Evolutionary conservation across 495 filamentous ascomycete species (phyloP), one percentile per base, ranked within the genome.

Genomic region (Penicillium crystallinum): DNA sequence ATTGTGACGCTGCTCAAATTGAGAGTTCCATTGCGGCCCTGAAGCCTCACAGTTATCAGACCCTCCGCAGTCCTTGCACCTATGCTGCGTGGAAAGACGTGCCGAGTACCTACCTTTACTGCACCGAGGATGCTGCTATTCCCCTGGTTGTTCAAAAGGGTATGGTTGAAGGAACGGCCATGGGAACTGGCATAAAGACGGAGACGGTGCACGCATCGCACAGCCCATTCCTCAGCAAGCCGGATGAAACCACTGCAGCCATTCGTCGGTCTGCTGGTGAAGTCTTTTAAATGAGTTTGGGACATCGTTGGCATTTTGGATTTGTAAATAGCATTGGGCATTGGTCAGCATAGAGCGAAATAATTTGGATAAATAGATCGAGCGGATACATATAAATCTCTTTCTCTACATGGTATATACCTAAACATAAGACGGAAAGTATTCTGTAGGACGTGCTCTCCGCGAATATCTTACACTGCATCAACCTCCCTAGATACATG

Each of bases 91-190:
- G 77, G 58, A 73, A 64, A 40, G 49, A 75, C 40, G 62, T 78
- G 11, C 74, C 76, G 0, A 63, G 62, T 10, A 75, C 75, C 1
- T 82, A 79, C 45, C 44, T 82, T 2, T 46, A 80, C 9, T 80
- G 76, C 48, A 63, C 73, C 11, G 53, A 66, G 10, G 77, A 82
- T 56, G 29, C 56, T n/a, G 63, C 70, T 10, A 66, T 77, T 53
- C 60, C 61, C 0, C 25, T 65, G 2, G 27, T 52, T 11, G 51
- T 53, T 2, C 77, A 81, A 62, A 71, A 64, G 47, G 59, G 61
- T 42, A 65, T 67, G 46, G 63, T 64, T 4, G 57, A 60, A 29
- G 54, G 43, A 8, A 46, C 46, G 14, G 52, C 52, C 0, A 25
- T 45, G 8, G 55, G 63, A n/a, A 39, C 35, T 14, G 46, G 17